Evolutionary conservation across 805 yeast genomes (phyloP), one percentile per base, ranked within the genome.

Genomic region (Metschnikowia drakensbergensis): DNA sequence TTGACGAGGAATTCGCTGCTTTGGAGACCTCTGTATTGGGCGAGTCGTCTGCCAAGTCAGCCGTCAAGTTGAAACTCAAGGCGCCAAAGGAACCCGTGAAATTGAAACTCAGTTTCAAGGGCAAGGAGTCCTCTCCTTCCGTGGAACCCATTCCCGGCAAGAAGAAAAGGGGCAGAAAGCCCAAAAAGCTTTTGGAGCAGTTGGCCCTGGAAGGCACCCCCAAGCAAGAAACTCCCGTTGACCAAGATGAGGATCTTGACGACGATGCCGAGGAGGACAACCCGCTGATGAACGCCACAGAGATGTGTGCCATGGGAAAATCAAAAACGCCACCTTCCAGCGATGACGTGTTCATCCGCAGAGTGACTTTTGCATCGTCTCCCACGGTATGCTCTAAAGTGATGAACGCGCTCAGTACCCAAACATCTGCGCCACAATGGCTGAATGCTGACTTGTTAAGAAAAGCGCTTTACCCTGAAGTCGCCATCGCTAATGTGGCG

Each of bases 1-100:
- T 85, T 54, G 68, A 72, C 34, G 69, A 72, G 51, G 67, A 75
- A 57, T 69, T 53, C 49, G 46, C 56, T 6, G 64, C 57, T n/a
- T 56, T 71, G 37, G 62, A 60, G 41, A 42, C 62, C 33, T 49
- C 63, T 57, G 49, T 61, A 46, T 57, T 59, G 46, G 47, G 47
- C 29, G 50, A 44, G 34, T 17, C 47, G 2, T 37, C 39, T 11
- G 5, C 39, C 30, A 35, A 53, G 51, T 37, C 55, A 6, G 63
- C 64, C 29, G 48, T 67, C 44, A 69, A 65, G 46, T 53, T 65
- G 47, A 67, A 61, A 46, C 46, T 62, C 31, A 64, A 63, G 45
- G 53, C 55, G 27, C 63, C 63, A 4, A 58, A 54, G 47, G 60
- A 60, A 31, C 54, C 62, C 48, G 49, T 55, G 13, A 65, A 65